These are phyloP conservation scores for Sugiyamaella smithiae DNA, from an alignment of 805 yeast genomes.

Conservation along the genomic window DNA sequence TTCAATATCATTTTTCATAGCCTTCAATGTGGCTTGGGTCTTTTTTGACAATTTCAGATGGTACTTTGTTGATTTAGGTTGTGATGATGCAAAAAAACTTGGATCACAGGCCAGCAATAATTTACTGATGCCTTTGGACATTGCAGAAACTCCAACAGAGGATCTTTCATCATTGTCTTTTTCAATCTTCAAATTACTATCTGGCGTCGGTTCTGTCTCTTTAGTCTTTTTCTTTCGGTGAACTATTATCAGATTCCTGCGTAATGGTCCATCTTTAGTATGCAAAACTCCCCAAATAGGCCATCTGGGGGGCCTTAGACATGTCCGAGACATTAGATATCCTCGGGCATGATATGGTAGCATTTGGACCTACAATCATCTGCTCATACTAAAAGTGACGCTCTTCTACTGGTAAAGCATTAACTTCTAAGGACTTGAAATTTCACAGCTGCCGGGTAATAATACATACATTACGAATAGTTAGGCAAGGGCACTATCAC, in stretches of 20 bases:
- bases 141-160: too few relatives aligned
- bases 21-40: background rate
- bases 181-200: background rate
- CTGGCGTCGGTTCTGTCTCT: background rate
- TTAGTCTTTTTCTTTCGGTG: background rate
- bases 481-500: too few relatives aligned
- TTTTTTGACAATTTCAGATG: background rate
- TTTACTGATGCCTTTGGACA: background rate
- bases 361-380: too few relatives aligned
- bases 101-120: background rate
- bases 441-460: too few relatives aligned
- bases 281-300: background rate
- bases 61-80: background rate
- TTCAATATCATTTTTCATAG: background rate
- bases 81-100: background rate
- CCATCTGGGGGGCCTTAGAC: background rate
- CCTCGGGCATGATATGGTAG: slow-evolving; percentile 3
- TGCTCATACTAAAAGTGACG: too few relatives aligned
- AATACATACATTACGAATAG: too few relatives aligned
- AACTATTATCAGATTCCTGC: background rate
- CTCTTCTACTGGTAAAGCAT: too few relatives aligned
- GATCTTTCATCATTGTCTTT: too few relatives aligned
- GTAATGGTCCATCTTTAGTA: background rate
- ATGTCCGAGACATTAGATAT: background rate
- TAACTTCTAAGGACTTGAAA: too few relatives aligned